A percentile compares a stretch with the other conserved stretches of the same genome.
Conservation (phyloP, 2,329 filamentous ascomycete genomes). For the Colletotrichum sp. region DNA sequence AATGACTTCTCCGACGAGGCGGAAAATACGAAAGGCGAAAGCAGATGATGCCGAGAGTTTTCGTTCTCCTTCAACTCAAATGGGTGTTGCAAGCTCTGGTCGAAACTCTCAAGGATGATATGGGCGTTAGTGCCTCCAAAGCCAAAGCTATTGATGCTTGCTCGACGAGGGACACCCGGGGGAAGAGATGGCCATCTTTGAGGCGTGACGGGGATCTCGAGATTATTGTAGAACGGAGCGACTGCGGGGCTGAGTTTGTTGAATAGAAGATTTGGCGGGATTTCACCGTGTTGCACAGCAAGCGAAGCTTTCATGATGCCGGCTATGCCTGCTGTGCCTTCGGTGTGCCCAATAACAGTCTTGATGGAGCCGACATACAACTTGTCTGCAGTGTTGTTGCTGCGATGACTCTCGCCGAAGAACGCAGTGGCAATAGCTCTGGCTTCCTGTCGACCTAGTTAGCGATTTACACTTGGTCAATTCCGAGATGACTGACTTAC, state of each 20-base stretch:
- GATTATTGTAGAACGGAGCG: slow-evolving; percentile 25
- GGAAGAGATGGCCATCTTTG: slow-evolving; percentile 22
- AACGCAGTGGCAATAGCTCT: slow-evolving; percentile 42
- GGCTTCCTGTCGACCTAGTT: slow-evolving; percentile 33
- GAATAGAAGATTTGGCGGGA: slow-evolving; percentile 36
- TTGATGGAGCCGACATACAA: slow-evolving; percentile 32
- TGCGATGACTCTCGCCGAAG: neutral
- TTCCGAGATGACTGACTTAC: neutral
- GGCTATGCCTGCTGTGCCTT: slow-evolving; percentile 30
- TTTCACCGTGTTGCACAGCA: slow-evolving; percentile 23
- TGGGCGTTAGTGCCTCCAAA: slow-evolving; percentile 52
- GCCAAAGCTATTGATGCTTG: slow-evolving; percentile 37
- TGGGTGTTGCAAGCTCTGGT: neutral
- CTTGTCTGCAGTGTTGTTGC: slow-evolving; percentile 24
- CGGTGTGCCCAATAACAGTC: slow-evolving; percentile 32
- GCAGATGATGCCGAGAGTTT: neutral
- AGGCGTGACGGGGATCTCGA: slow-evolving; percentile 20
- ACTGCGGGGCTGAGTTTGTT: slow-evolving; percentile 31
- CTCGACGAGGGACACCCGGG: neutral
- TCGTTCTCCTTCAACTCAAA: neutral
- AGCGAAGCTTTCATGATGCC: slow-evolving; percentile 29
- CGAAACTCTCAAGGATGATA: slow-evolving; percentile 33
- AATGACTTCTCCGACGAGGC: neutral
- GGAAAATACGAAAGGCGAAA: neutral
- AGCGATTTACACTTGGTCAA: neutral